Evolutionary conservation across 2,329 filamentous ascomycete genomes (phyloP).

Genomic region (Colletotrichum limetticola): DNA sequence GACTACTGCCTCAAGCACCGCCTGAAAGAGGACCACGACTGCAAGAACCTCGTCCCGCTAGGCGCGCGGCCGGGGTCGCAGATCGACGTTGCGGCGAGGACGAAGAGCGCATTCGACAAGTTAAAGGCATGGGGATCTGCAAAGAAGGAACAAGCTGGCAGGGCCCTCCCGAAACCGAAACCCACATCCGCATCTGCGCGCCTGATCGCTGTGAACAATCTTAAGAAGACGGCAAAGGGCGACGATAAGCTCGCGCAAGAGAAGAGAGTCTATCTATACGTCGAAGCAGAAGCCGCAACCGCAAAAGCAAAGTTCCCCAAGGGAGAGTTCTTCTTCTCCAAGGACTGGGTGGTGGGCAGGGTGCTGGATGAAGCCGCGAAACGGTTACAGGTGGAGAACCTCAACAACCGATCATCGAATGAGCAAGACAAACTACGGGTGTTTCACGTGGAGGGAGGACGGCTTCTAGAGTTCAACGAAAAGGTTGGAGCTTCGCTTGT

Average conservation of each 20-base stretch:
- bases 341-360: slow-evolving; percentile 90
- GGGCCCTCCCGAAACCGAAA: slow-evolving; percentile 71
- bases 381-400: slow-evolving; percentile 81
- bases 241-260: slow-evolving; percentile 83
- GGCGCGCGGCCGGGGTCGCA: slow-evolving; percentile 58
- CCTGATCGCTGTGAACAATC: slow-evolving; percentile 75
- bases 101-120: slow-evolving; percentile 78
- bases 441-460: slow-evolving; percentile 92
- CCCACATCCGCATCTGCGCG: slow-evolving; percentile 72
- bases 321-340: slow-evolving; percentile 82
- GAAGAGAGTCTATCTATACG: slow-evolving; percentile 89
- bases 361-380: slow-evolving; percentile 83
- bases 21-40: slow-evolving; percentile 84
- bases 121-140: slow-evolving; percentile 83
- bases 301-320: slow-evolving; percentile 85
- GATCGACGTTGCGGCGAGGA: slow-evolving; percentile 69
- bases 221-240: slow-evolving; percentile 92
- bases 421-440: slow-evolving; percentile 86
- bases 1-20: slow-evolving; percentile 84
- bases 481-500: slow-evolving; percentile 79
- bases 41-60: slow-evolving; percentile 75
- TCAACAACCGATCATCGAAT: slow-evolving; percentile 81
- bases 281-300: slow-evolving; percentile 90
- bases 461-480: slow-evolving; percentile 87
- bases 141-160: slow-evolving; percentile 72